Evolutionary conservation across 768 basidiomycete genomes (phyloP).

Genomic region (Boletellus sp.): DNA sequence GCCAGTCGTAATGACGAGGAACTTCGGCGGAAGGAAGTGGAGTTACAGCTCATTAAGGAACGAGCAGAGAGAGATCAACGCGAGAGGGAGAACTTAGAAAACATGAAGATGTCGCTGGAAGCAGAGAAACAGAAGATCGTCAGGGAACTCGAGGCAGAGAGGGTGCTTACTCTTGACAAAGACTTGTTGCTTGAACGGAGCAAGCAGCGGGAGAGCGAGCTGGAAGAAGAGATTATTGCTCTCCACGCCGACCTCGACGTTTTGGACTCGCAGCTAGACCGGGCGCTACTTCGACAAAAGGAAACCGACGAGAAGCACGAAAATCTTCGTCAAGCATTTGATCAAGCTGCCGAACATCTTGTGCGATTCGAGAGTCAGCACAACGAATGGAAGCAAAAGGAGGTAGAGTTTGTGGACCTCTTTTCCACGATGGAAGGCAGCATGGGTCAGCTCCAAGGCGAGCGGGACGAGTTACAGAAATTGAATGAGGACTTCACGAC

Average conservation of each 20-base stretch:
- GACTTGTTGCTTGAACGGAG: slow-evolving; percentile 77
- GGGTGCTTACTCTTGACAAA: slow-evolving; percentile 76
- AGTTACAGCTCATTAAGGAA: slow-evolving; percentile 76
- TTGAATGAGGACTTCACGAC: slow-evolving; percentile 67
- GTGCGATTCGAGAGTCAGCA: slow-evolving; percentile 77
- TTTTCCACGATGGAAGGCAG: slow-evolving; percentile 56
- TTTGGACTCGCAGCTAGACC: slow-evolving; percentile 81
- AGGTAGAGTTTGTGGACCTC: slow-evolving; percentile 59
- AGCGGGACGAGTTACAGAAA: slow-evolving; percentile 61
- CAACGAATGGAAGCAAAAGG: slow-evolving; percentile 59
- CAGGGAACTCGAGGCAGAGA: slow-evolving; percentile 78
- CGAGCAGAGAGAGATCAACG: slow-evolving; percentile 82
- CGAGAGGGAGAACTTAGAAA: slow-evolving; percentile 76
- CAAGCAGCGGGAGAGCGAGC: slow-evolving; percentile 78
- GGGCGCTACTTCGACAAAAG: slow-evolving; percentile 72
- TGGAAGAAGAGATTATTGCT: slow-evolving; percentile 80
- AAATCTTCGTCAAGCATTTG: slow-evolving; percentile 66
- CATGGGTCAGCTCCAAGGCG: slow-evolving; percentile 52
- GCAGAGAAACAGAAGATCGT: slow-evolving; percentile 80
- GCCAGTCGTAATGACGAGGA: slow-evolving; percentile 93
- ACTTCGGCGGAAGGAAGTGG: slow-evolving; percentile 80
- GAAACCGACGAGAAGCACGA: slow-evolving; percentile 78
- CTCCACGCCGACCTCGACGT: slow-evolving; percentile 81
- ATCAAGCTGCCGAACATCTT: slow-evolving; percentile 83
- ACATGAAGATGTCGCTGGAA: slow-evolving; percentile 77